Base-by-base conservation (phyloP, 2,329 filamentous ascomycete genomes). In the Microdochium trichocladiopsis region DNA sequence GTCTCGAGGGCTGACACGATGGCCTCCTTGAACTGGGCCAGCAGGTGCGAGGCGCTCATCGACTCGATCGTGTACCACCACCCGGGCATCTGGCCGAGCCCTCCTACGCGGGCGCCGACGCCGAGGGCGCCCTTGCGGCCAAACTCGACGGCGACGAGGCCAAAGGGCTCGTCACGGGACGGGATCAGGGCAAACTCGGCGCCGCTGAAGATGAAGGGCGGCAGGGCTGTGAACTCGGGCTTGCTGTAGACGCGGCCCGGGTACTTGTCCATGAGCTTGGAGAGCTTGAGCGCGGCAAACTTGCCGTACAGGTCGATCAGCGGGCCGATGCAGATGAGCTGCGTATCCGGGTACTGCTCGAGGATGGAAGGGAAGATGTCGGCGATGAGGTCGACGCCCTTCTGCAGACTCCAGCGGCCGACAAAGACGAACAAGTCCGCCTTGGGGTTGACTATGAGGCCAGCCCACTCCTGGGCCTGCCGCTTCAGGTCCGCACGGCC, bases 51-150 rank as follows among this genome's bases (percentile, higher is more conserved):
- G 1, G 82, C 83, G 2, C 80, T 80, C 5, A 76, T 82, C 0
- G 81, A 84, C 63, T 87, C 84, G 52, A 87, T 79, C 0, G 83
- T 86, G 63, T 80, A 87, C 83, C 83, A 87, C 78, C 83, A 86
- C 23, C 84, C 84, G 21, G 84, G 84, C 83, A 87, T 86, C 61
- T 45, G 37, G 9, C 47, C 47, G 25, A 48, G 47, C 12, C 47
- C 37, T 6, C 37, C 37, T 18, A 87, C 84, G 51, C 82, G 74
- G 36, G 83, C 80, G 47, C 83, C 84, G 52, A 87, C 81, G 58
- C 83, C 83, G 45, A 87, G 72, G 21, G 83, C 84, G 59, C 83
- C 84, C 63, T 87, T 86, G 23, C 84, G 74, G 52, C 83, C 83
- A 57, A 87, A 87, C 60, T 87, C 83, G 47, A 87, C 83, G 25